phyloP scores from a whole-genome alignment of 163 green algal genomes.

The Coccomyxa subellipsoidea region DNA sequence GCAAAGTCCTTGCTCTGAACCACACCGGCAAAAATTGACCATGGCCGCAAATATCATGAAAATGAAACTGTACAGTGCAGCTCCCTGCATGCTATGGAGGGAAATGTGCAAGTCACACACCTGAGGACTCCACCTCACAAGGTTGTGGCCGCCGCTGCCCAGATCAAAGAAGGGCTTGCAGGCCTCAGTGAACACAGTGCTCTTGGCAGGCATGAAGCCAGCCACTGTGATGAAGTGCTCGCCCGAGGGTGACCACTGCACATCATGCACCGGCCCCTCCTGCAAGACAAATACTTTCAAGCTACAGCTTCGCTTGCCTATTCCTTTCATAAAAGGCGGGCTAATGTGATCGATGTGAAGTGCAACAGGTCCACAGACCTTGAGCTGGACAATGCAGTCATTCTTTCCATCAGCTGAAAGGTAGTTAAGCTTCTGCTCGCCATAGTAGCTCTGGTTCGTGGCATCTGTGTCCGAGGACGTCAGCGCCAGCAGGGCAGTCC shows the following conservation, averaged over 20 bases:
- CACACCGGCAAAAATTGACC: too few relatives aligned
- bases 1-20: too few relatives aligned
- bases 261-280: constrained; percentile 92
- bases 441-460: constrained; percentile 97
- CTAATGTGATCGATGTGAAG: neutral
- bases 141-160: constrained; percentile 83
- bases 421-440: constrained; percentile 93
- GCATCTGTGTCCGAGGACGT: constrained; percentile 86
- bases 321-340: neutral
- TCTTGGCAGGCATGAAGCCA: constrained; percentile 89
- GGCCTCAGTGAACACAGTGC: constrained; percentile 69
- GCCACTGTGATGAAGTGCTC: constrained; percentile 70
- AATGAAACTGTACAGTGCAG: too few relatives aligned
- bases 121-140: constrained; percentile 83
- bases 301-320: neutral
- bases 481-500: constrained; percentile 74
- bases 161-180: constrained; percentile 86
- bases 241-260: constrained; percentile 87
- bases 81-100: too few relatives aligned
- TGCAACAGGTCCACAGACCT: neutral
- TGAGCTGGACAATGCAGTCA: constrained; percentile 43
- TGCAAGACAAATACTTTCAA: constrained; percentile 9
- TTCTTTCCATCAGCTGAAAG: constrained; percentile 68
- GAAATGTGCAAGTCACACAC: constrained; percentile 6
- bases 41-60: too few relatives aligned